Evolutionary conservation across 2,329 filamentous ascomycete genomes (phyloP), one percentile per base, ranked within the genome.

Genomic region (Fusarium domesticum): DNA sequence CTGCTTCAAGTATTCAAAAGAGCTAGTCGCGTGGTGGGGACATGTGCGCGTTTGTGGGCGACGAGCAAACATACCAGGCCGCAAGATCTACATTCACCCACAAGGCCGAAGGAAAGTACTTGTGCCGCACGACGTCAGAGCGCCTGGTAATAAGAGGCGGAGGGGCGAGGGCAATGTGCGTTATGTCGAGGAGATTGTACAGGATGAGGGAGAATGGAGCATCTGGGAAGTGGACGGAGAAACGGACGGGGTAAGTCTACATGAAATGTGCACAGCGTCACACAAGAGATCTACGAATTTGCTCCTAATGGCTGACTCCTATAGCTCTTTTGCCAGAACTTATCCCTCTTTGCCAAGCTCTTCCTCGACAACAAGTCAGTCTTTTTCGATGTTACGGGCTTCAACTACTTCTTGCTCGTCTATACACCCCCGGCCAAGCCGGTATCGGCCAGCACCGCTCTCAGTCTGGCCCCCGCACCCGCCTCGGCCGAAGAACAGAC

Each of bases 361-460:
- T 98, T 97, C 67, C 85, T 98, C 53, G 91, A 97, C 67, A 96
- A 95, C 63, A 98, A 98, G 64, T 96, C 89, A 6, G 91, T 98
- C 57, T 97, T 96, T 70, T 98, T 96, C 73, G 93, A 98, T 62
- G 91, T 96, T 35, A 83, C 84, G 5, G 89, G 87, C 39, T 98
- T 98, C 70, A 84, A 95, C 56, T 98, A 96, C 74, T 97, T 95
- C 65, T 79, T 95, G 5, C 82, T 97, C 41, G 86, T 93, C 35
- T 86, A 91, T 61, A 86, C 83, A 7, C 75, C 75, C 6, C 61
- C 66, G 1, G 54, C 53, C 8, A 58, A 50, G 23, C 51, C 58
- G 10, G 35, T 45, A 25, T 41, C 44, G 7, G 40, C 56, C 28
- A 28, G 42, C 49, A 10, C 39, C 18, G 39, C 37, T 7, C 35